These are phyloP conservation scores for Leucoagaricus sp. DNA, from an alignment of 1,284 basidiomycete species.

Conservation along the genomic window DNA sequence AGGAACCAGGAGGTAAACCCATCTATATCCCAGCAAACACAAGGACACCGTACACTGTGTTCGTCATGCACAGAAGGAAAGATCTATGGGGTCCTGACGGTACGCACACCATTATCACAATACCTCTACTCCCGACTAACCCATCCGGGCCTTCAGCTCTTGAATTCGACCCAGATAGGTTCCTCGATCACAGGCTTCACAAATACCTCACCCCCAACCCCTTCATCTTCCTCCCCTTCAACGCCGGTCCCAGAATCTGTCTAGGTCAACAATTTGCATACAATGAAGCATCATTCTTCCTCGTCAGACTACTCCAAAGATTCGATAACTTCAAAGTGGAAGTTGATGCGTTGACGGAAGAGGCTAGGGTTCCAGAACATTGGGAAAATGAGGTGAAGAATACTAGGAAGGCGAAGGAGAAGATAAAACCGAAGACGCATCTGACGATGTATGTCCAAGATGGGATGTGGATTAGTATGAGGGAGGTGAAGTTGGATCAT, in stretches of 20 bases:
- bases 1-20: conserved; percentile 21
- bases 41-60: conserved; percentile 46
- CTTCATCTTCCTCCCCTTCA: conserved; percentile 44
- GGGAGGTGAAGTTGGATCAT: neutral
- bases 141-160: conserved; percentile 27
- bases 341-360: conserved; percentile 37
- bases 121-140: neutral
- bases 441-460: conserved; percentile 45
- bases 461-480: conserved; percentile 18
- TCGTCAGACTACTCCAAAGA: conserved; percentile 59
- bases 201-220: conserved; percentile 39
- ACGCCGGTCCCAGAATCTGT: conserved; percentile 42
- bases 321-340: conserved; percentile 44
- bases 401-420: conserved; percentile 39
- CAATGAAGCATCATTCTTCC: conserved; percentile 64
- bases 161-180: conserved; percentile 44
- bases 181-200: conserved; percentile 38
- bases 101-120: conserved; percentile 21
- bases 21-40: conserved; percentile 27
- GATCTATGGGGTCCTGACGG: conserved; percentile 71
- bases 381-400: conserved; percentile 29
- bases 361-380: conserved; percentile 33
- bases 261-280: conserved; percentile 59
- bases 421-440: conserved; percentile 39
- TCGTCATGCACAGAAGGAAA: conserved; percentile 59